phyloP scores from a whole-genome alignment of 768 basidiomycete genomes.

The Clavaria fumosa region DNA sequence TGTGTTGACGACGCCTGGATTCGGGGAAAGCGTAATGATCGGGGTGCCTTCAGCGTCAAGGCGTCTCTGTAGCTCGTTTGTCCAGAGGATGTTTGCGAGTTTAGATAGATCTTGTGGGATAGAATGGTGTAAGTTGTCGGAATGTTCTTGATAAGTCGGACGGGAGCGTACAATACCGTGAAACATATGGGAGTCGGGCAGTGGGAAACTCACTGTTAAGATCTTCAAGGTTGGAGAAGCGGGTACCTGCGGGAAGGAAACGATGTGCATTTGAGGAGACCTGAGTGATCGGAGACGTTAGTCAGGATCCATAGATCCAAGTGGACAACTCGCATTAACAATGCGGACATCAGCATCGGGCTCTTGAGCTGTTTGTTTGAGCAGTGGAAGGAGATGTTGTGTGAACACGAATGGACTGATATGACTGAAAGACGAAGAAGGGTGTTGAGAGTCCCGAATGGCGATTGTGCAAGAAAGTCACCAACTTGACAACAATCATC shows the following conservation, averaged over 20 bases:
- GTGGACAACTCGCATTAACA: slow-evolving; percentile 12
- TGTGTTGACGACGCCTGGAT: slow-evolving; percentile 23
- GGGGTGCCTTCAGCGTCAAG: slow-evolving; percentile 19
- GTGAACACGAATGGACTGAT: slow-evolving; percentile 19
- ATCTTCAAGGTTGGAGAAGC: slow-evolving; percentile 18
- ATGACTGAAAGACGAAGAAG: slow-evolving; percentile 11
- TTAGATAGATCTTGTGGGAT: slow-evolving; percentile 26
- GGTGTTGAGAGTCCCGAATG: slow-evolving; percentile 3
- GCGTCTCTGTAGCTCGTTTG: slow-evolving; percentile 29
- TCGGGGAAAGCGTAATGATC: slow-evolving; percentile 20
- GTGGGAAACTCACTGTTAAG: slow-evolving; percentile 22
- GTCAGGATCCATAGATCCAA: neutral
- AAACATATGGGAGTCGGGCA: no score
- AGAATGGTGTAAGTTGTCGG: no score
- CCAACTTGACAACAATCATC: no score
- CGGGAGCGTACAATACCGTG: no score
- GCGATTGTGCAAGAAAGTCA: no score
- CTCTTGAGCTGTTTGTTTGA: slow-evolving; percentile 17
- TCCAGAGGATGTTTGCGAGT: slow-evolving; percentile 29
- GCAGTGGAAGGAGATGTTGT: slow-evolving; percentile 16
- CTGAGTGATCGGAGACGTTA: slow-evolving; percentile 8
- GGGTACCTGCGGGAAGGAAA: slow-evolving; percentile 13
- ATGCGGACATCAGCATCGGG: slow-evolving; percentile 20
- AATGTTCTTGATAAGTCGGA: no score
- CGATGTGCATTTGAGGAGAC: slow-evolving; percentile 17